Base-by-base conservation (phyloP, 768 basidiomycete genomes). In the Thelephora ganbajun region DNA sequence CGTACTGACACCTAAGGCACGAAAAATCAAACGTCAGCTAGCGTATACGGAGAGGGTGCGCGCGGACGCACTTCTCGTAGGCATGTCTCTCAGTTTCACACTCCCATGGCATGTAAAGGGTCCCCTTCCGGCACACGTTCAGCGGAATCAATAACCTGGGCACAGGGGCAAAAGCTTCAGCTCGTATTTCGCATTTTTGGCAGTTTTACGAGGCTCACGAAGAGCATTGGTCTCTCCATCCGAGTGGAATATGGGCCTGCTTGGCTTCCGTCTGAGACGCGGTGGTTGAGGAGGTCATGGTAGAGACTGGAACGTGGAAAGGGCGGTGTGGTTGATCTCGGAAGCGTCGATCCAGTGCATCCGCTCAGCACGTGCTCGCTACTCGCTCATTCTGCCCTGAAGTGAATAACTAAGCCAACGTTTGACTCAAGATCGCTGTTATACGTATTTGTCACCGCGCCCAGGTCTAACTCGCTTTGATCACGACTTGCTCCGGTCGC, bases 211-310 rank as follows among this genome's bases (percentile, higher is more conserved):
- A 56, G 22, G 75, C 91, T 58, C 62, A 93, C 90, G 88, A 78
- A 51, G 91, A 96, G 61, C 91, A 93, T 53, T 79, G 75, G 65
- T 96, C 91, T 61, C 91, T 74, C 83, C 87, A 93, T 6, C 72
- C 81, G 12, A 93, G 51, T 13, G 91, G 91, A 22, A 92, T 76
- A 50, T 66, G 70, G 52, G 82, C 68, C 5, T 72, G 71, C 66
- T 88, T 87, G 63, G 91, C 74, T 60, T 91, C 84, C 50, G 71
- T 68, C 60, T 90, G 87, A 20, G 90, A 89, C 46, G 91, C 90
- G 34, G 81, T 82, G 37, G 79, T 79, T 51, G 81, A 69, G 43
- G 82, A 77, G 50, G 82, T 67, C 84, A 87, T 87, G 48, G 26
- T 9, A 30, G 26, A 4, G 26, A 9, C 9, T 9, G 26, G 26